Conservation (phyloP, 169 alveolate species). For the Plasmodium knowlesi region DNA sequence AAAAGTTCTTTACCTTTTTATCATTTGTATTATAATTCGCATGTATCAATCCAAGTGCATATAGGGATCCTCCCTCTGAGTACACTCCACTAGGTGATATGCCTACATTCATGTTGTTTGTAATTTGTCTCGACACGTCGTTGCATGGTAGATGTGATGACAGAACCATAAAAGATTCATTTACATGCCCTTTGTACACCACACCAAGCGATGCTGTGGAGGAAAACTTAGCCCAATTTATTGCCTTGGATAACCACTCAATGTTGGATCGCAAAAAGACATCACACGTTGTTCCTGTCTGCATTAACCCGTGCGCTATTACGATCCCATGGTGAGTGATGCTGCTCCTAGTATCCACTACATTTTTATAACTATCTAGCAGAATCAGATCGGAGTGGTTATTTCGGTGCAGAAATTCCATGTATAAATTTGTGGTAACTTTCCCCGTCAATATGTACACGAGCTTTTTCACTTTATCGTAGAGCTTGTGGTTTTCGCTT, state of each 20-base stretch:
- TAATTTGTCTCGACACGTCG: slow-evolving; percentile 44
- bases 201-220: slow-evolving; percentile 98
- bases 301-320: slow-evolving; percentile 93
- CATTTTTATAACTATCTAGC: slow-evolving; percentile 79
- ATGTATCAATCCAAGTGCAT: slow-evolving; percentile 96
- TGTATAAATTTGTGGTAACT: slow-evolving; percentile 82
- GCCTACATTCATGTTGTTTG: slow-evolving; percentile 82
- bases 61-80: slow-evolving; percentile 97
- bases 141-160: slow-evolving; percentile 59
- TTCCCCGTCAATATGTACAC: slow-evolving; percentile 86
- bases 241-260: slow-evolving; percentile 95
- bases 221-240: slow-evolving; percentile 97
- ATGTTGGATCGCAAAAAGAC: slow-evolving; percentile 93
- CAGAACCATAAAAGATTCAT: slow-evolving; percentile 59
- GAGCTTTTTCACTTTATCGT: slow-evolving; percentile 77
- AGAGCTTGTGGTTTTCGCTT: slow-evolving; percentile 30
- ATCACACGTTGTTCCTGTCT: slow-evolving; percentile 97
- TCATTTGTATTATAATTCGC: slow-evolving; percentile 89
- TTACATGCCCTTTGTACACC: slow-evolving; percentile 90
- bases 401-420: slow-evolving; percentile 91
- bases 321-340: slow-evolving; percentile 93
- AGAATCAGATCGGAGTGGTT: slow-evolving; percentile 91
- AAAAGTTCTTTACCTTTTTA: slow-evolving; percentile 83
- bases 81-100: slow-evolving; percentile 83
- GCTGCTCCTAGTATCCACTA: slow-evolving; percentile 84